These are phyloP conservation scores for Coemansia sp. DNA, from an alignment of 192 early-diverging fungal species.

Conservation along the genomic window DNA sequence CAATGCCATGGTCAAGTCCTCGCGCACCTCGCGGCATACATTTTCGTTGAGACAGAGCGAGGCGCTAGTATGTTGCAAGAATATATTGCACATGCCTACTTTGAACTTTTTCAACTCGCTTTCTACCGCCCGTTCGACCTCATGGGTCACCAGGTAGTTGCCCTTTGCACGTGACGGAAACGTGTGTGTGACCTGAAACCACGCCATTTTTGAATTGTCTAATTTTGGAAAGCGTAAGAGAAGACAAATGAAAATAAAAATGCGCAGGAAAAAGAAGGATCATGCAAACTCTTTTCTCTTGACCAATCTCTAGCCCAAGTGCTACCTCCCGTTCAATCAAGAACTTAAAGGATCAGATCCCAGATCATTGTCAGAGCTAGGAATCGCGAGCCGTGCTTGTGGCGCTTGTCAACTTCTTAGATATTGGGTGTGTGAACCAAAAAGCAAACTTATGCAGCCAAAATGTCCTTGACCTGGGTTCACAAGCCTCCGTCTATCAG, in stretches of 20 bases:
- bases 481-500: not conserved
- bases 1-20: constrained; percentile 86
- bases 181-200: constrained; percentile 70
- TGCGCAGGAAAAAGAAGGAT: too few relatives aligned
- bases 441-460: constrained; percentile 1
- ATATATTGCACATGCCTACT: constrained; percentile 85
- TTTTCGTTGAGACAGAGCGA: constrained; percentile 92
- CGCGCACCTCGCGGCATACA: constrained; percentile 73
- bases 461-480: not conserved
- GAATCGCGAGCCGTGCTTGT: not conserved
- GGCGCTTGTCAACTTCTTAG: constrained; percentile 21
- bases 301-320: not conserved
- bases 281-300: too few relatives aligned
- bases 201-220: constrained; percentile 37
- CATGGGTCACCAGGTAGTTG: constrained; percentile 77
- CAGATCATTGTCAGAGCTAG: not conserved
- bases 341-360: not conserved
- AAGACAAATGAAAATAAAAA: not conserved
- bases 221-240: not conserved
- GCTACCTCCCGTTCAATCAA: not conserved
- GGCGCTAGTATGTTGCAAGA: constrained; percentile 90
- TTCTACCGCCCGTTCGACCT: constrained; percentile 59
- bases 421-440: constrained; percentile 4
- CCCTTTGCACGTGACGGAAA: constrained; percentile 66
- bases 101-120: constrained; percentile 67